These are phyloP conservation scores for Ganoderma sinense DNA, from an alignment of 1,284 basidiomycete species.

Conservation along the genomic window DNA sequence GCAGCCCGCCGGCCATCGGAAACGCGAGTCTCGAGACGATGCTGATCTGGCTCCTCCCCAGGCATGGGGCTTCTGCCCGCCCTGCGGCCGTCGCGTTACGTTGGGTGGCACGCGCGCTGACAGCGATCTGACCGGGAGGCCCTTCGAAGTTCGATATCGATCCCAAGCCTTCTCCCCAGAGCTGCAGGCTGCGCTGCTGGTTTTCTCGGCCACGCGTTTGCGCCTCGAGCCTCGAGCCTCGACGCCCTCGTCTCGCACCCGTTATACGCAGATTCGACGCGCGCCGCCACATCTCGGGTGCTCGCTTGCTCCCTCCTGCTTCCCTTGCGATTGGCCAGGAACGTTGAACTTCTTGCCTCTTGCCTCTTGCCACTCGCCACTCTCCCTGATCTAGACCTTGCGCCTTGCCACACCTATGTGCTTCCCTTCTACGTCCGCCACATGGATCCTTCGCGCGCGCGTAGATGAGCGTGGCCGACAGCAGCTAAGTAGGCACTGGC, in stretches of 20 bases:
- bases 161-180: neutral
- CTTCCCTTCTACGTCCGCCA: neutral
- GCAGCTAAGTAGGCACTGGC: neutral
- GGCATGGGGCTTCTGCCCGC: neutral
- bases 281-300: conserved; percentile 4
- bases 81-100: conserved; percentile 1
- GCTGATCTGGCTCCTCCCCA: neutral
- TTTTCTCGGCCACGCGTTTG: neutral
- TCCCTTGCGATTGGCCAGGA: neutral
- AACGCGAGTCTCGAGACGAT: too few relatives aligned
- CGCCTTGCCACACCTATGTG: too few relatives aligned
- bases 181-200: neutral
- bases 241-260: neutral
- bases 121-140: too few relatives aligned
- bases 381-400: neutral
- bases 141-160: neutral
- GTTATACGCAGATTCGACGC: neutral
- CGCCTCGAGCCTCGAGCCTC: neutral
- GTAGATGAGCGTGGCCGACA: neutral
- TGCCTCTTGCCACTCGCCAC: neutral
- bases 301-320: neutral
- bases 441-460: neutral
- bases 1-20: neutral
- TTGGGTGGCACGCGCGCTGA: neutral
- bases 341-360: too few relatives aligned